Evolutionary conservation across 441 rosid genomes (phyloP), one percentile per base, ranked within the genome.

Genomic region (Hura crepitans): DNA sequence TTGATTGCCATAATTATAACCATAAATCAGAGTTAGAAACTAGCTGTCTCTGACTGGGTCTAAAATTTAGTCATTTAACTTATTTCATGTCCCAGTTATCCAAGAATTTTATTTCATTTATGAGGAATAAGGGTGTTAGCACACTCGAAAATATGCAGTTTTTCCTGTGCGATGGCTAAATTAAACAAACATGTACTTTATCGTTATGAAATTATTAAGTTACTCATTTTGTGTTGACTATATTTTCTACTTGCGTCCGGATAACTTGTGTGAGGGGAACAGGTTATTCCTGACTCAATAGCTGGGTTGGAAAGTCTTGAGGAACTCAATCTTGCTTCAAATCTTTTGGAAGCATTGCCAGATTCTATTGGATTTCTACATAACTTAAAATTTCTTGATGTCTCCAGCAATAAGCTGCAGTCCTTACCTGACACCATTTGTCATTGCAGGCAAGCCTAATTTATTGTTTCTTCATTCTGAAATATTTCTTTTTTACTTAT

Each of bases 261-360:
- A 15, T 22, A n/a, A 75, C 54, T 33, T 71, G 12, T 74, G 54
- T 57, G 75, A 51, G 69, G 62, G 72, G 70, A 73, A 63, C 88
- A 94, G 98, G 81, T 61, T 18, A 81, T 94, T 69, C 97, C 97
- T 31, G 96, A 94, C 69, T 85, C 98, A 0, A 81, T 94, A 45
- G 85, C 87, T 46, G 97, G 89, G 17, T 79, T 94, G 61, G 83
- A 71, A 63, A 80, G 68, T 63, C 89, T 94, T 56, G 91, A 83
- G 73, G 93, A 87, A 77, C 87, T 94, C 54, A 81, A 85, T 75
- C 74, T 90, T 58, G 81, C 91, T 60, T 89, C 98, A 3, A 94
- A 94, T 81, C 83, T 86, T 22, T 74, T 94, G 58, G 84, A 81
- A 81, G 74, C 79, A 8, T 81, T 94, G 35, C 98, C 98, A 2